Evolutionary conservation across 495 filamentous ascomycete species (phyloP), one percentile per base, ranked within the genome.

Genomic region (Xylaria venustula): DNA sequence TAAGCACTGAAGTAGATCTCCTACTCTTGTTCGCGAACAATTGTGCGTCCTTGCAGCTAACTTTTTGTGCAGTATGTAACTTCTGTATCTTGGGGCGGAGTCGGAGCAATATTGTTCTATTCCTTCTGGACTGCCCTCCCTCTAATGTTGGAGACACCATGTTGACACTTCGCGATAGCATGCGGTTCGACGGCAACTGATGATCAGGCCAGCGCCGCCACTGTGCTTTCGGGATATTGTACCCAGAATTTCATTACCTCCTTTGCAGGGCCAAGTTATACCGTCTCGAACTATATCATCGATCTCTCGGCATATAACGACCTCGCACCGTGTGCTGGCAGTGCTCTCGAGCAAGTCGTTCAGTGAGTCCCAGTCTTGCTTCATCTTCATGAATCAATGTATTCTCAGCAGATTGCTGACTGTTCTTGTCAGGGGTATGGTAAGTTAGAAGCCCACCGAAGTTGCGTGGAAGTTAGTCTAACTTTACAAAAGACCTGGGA

Each of bases 191-290:
- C 73, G 0, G 79, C 79, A 0, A 73, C 67, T n/a, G 77, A 76
- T 6, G 79, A 82, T 49, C 74, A 79, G 20, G 54, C 72, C 2
- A 80, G 78, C 30, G 79, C 74, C 11, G 51, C 68, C 1, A 76
- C 66, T 17, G 80, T 81, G 15, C 66, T 81, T 34, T 70, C 62
- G 40, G 75, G 71, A 26, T 83, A 82, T 52, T 83, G 81, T 55
- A 75, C 78, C 61, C 80, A 80, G 58, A 67, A 51, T 42, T 59
- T 57, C 5, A 54, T 69, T 0, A 54, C 64, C 15, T 50, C 72
- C 0, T 78, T 82, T 34, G 65, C 75, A 7, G 71, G 71, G 14
- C 76, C 76, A 3, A 67, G 68, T 6, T 65, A 68, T 9, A 66
- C 70, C 2, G 78, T 82, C 8, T 67, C 65, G 1, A 64, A 68